Percentiles rank a stretch among this genome's conserved stretches.
These are phyloP conservation scores for Amphibolis antarctica DNA, from an alignment of 106 monocot genomes.

Conservation along the genomic window DNA sequence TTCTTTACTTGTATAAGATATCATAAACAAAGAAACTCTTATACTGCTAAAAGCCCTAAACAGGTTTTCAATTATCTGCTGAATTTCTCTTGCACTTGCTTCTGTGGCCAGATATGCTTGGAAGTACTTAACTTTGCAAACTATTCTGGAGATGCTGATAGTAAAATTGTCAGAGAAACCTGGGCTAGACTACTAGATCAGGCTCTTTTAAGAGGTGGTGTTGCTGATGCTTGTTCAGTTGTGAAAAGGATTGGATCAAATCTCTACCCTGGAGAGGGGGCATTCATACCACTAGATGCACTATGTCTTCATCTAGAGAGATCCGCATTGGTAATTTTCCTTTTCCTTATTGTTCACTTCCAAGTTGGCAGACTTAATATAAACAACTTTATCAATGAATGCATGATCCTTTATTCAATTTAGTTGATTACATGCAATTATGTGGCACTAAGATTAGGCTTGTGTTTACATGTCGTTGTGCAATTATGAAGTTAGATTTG, in stretches of 20 bases:
- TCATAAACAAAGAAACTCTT: no score
- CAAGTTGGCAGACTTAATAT: no score
- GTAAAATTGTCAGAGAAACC: constrained; percentile 79
- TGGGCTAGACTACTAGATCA: constrained; percentile 94
- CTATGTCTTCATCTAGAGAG: constrained; percentile 98
- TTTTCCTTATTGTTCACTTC: no score
- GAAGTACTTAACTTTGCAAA: constrained; percentile 98
- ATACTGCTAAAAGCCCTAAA: no score
- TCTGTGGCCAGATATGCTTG: constrained; percentile 61
- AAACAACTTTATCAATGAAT: no score
- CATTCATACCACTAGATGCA: constrained; percentile 66
- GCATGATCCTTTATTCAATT: no score
- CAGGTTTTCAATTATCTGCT: neutral
- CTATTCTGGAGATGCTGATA: constrained; percentile 89
- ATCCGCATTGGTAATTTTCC: constrained; percentile 57
- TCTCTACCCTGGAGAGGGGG: constrained; percentile 85
- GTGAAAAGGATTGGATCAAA: constrained; percentile 78
- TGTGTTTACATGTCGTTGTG: no score
- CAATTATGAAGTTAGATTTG: no score
- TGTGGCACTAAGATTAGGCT: no score
- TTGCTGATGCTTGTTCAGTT: constrained; percentile 86
- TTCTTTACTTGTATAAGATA: no score
- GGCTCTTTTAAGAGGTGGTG: constrained; percentile 79
- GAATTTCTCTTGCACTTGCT: constrained; percentile 3
- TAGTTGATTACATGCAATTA: no score